A percentile compares a stretch with the other conserved stretches of the same genome.
phyloP scores from a whole-genome alignment of 208 protist species.

The Acanthamoeba quina region DNA sequence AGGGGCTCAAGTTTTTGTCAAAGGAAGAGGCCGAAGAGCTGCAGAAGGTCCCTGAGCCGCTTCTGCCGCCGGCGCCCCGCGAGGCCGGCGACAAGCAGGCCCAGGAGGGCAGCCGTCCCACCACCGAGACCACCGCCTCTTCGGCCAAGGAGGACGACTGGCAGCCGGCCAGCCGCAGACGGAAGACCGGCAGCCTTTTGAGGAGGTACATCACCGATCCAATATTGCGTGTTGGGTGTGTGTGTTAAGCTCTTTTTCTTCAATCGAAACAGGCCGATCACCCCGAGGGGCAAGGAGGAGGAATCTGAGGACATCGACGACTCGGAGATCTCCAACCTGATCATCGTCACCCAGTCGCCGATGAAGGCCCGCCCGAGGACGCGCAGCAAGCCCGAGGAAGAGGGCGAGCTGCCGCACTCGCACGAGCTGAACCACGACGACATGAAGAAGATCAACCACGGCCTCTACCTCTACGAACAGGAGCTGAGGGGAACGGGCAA shows the following conservation, averaged over 20 bases:
- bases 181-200: slow-evolving; percentile 1
- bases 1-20: not conserved
- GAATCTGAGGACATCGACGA: slow-evolving; percentile 75
- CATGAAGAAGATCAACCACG: slow-evolving; percentile 82
- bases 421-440: slow-evolving; percentile 72
- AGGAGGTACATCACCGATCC: not conserved
- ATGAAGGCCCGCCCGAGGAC: slow-evolving; percentile 35
- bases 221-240: not conserved
- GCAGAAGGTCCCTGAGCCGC: not conserved
- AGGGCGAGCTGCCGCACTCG: slow-evolving; percentile 17
- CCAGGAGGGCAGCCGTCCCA: not conserved
- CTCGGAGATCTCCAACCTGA: slow-evolving; percentile 77
- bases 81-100: slow-evolving; percentile 1
- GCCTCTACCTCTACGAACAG: slow-evolving; percentile 86
- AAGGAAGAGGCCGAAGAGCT: not conserved
- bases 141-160: not conserved
- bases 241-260: too few relatives aligned
- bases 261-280: not conserved
- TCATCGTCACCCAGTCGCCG: slow-evolving; percentile 86
- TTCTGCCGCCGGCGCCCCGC: not conserved
- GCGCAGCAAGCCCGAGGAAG: not conserved
- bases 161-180: slow-evolving; percentile 14
- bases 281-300: not conserved
- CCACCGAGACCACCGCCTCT: not conserved
- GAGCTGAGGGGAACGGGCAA: slow-evolving; percentile 75